Base-by-base conservation (phyloP, 2,329 filamentous ascomycete genomes). In the Aspergillus sp. region DNA sequence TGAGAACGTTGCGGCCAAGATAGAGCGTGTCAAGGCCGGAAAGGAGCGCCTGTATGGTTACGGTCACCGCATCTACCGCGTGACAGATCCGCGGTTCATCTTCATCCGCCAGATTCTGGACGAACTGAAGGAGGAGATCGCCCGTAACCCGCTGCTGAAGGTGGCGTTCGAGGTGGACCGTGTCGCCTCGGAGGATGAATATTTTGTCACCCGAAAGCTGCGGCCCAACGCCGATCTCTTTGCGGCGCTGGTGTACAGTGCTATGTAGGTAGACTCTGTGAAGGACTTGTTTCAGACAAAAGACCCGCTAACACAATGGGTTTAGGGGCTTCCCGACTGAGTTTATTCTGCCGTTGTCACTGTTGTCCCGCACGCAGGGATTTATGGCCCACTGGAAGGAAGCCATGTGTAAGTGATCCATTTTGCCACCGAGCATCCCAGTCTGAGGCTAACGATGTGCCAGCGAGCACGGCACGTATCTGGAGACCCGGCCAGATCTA, bases 11-110 rank as follows among this genome's bases (percentile, higher is more conserved):
- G 81, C 82, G 0, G 74, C 71, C 0, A 80, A 83, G 55, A 83
- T 85, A 71, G 69, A 76, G 1, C 75, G 79, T 39, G 83, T 85
- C 0, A 83, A 84, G 72, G 73, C 68, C 64, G 75, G 80, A 3
- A 81, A 85, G 70, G 75, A 78, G 6, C 80, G 84, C 6, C 77
- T 86, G 1, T 83, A 84, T 25, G 83, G 83, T 8, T 84, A 84
- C 67, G 83, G 83, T 3, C 83, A 86, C 36, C 59, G 62, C 2
- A 54, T 61, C 15, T 63, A 71, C 77, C 82, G 19, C 79, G 84
- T 23, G 83, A 84, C 71, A 80, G 83, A 85, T 62, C 83, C 83
- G 3, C 79, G 83, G 2, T 80, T 77, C 10, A 82, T 75, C 5
- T 80, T 80, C 36, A 83, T 85, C 62, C 74, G 78, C 5, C 70